phyloP scores from a whole-genome alignment of 306 rosid species.

The Fragaria ananassa region DNA sequence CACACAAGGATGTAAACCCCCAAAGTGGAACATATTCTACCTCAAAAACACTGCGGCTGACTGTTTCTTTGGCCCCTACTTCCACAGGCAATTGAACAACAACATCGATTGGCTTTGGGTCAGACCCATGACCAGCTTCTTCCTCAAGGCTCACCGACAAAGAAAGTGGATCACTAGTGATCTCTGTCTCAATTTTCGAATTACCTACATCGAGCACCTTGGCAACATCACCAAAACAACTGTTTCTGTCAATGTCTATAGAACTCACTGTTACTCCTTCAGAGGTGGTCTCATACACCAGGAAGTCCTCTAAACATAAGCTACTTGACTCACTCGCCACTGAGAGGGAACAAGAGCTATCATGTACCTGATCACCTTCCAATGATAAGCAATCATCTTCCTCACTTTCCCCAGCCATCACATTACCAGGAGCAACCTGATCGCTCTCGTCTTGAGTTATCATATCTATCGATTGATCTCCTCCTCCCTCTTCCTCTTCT shows the following conservation, averaged over 20 bases:
- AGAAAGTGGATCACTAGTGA: constrained; percentile 41
- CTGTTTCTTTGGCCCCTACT: constrained; percentile 39
- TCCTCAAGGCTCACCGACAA: constrained; percentile 48
- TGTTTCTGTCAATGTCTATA: constrained; percentile 35
- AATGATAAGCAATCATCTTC: constrained; percentile 71
- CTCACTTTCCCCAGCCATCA: constrained; percentile 45
- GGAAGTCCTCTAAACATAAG: constrained; percentile 63
- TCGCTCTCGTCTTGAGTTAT: constrained; percentile 40
- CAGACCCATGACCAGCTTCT: constrained; percentile 42
- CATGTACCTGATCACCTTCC: constrained; percentile 64
- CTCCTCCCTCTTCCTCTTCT: constrained; percentile 39
- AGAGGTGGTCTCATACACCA: constrained; percentile 46
- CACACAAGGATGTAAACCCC: constrained; percentile 69
- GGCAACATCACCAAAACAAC: constrained; percentile 38
- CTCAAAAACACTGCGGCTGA: constrained; percentile 74
- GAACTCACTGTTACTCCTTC: constrained; percentile 50
- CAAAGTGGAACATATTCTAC: constrained; percentile 76
- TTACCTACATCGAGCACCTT: constrained; percentile 30
- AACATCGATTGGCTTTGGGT: constrained; percentile 32
- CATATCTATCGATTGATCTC: constrained; percentile 36
- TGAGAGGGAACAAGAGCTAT: constrained; percentile 66
- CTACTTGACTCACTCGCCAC: constrained; percentile 70
- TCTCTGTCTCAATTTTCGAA: constrained; percentile 34
- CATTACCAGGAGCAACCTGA: constrained; percentile 39
- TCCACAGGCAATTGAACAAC: constrained; percentile 53